These are phyloP conservation scores for Penicillium sp. DNA, from an alignment of 2,329 filamentous ascomycete species.

Conservation along the genomic window DNA sequence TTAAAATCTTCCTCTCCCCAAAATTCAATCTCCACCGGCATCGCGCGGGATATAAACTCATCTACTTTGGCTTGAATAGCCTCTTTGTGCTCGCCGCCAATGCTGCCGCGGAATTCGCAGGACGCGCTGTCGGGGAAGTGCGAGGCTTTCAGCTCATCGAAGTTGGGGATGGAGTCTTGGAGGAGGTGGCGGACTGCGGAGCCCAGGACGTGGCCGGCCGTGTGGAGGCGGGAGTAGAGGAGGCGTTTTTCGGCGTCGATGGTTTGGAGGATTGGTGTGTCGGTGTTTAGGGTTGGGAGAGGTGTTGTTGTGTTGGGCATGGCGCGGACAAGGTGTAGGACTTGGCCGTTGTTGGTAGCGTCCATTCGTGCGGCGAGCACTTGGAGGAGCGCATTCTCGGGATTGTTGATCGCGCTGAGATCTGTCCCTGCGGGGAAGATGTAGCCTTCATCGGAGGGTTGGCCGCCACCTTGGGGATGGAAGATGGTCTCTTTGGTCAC, in stretches of 20 bases:
- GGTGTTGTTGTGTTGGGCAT: constrained; percentile 45
- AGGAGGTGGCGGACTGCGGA: constrained; percentile 65
- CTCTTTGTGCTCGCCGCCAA: constrained; percentile 65
- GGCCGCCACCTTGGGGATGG: constrained; percentile 74
- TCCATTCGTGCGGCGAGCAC: constrained; percentile 11
- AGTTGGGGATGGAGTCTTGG: constrained; percentile 55
- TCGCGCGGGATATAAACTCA: constrained; percentile 58
- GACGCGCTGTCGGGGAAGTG: constrained; percentile 70
- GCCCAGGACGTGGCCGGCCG: constrained; percentile 73
- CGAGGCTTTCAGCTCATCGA: constrained; percentile 71
- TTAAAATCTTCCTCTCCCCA: constrained; percentile 68
- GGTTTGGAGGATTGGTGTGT: constrained; percentile 56
- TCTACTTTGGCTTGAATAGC: constrained; percentile 65
- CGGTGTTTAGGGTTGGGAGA: constrained; percentile 43
- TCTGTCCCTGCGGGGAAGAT: constrained; percentile 45
- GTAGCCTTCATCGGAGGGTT: constrained; percentile 68
- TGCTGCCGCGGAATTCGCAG: constrained; percentile 69
- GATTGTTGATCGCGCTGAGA: neutral
- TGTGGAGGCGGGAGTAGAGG: constrained; percentile 71
- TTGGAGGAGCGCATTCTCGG: neutral
- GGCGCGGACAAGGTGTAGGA: constrained; percentile 70
- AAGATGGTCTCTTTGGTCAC: constrained; percentile 71
- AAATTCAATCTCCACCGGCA: constrained; percentile 67
- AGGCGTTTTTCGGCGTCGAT: constrained; percentile 65
- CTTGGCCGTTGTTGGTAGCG: constrained; percentile 40